Evolutionary conservation across 2,329 filamentous ascomycete species (phyloP).

Genomic region (Penicillium sp.): DNA sequence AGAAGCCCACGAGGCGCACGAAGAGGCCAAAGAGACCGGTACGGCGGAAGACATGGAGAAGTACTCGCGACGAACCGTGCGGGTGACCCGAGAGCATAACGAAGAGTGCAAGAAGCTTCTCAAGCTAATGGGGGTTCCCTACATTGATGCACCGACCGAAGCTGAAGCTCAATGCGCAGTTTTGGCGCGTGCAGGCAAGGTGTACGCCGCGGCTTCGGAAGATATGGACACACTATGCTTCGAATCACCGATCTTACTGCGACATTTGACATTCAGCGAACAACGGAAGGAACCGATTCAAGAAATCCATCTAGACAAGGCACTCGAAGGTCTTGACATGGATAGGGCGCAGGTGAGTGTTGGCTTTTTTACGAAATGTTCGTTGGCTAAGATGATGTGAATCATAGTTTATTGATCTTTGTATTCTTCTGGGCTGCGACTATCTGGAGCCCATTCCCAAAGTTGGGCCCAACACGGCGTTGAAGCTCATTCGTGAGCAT

Average conservation of each 20-base stretch:
- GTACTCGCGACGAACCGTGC: constrained; percentile 87
- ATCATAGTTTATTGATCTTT: constrained; percentile 86
- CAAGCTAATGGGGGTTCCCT: constrained; percentile 94
- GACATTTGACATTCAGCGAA: constrained; percentile 95
- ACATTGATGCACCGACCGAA: constrained; percentile 91
- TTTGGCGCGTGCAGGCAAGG: constrained; percentile 84
- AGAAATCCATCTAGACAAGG: constrained; percentile 84
- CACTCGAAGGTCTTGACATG: constrained; percentile 83
- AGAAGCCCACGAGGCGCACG: constrained; percentile 81
- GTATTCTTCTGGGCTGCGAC: constrained; percentile 94
- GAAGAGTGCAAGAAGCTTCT: constrained; percentile 86
- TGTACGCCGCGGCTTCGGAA: constrained; percentile 93
- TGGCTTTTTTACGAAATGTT: background rate
- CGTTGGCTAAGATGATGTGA: constrained; percentile 5
- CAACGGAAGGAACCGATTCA: constrained; percentile 97
- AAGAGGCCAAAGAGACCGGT: constrained; percentile 95
- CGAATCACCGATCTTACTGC: constrained; percentile 80
- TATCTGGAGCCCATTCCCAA: constrained; percentile 97
- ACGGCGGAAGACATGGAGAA: constrained; percentile 98
- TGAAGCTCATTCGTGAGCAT: constrained; percentile 92
- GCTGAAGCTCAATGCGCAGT: constrained; percentile 95
- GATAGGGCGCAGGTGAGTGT: constrained; percentile 69
- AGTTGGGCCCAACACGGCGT: constrained; percentile 82
- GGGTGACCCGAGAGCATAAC: constrained; percentile 96
- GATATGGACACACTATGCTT: constrained; percentile 99